Evolutionary conservation across 2,329 filamentous ascomycete genomes (phyloP), one percentile per base, ranked within the genome.

Genomic region (Colletotrichum liaoningense): DNA sequence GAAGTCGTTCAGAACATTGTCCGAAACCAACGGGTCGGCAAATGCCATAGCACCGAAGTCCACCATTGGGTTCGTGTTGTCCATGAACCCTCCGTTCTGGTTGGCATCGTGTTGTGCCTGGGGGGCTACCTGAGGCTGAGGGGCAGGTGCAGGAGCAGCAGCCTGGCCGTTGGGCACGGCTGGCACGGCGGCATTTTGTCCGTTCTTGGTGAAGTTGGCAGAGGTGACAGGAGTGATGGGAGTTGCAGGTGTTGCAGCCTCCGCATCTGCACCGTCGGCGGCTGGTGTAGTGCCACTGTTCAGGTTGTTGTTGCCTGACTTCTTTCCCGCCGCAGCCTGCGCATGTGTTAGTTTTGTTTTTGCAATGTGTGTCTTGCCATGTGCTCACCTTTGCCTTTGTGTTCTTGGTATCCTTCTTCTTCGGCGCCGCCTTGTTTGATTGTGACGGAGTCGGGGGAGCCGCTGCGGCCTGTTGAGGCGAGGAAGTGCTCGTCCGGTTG

Each of bases 361-460:
- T 2, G 16, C 8, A n/a, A 6, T 3, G 6, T 14, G 26, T 12
- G 33, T 58, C n/a, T 24, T 19, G 9, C 6, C 57, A 55, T 54
- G 35, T 33, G 79, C 85, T 84, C 88, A 94, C 93, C 91, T 94
- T 94, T 70, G 84, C 86, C 82, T 92, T 93, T 5, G 89, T 86
- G 74, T 86, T 88, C 82, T 92, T 93, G 5, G 84, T 85, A 38
- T 91, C 90, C 86, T 94, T 94, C 88, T 96, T 96, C 82, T 94
- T 95, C 1, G 93, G 93, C 42, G 90, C 91, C 4, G 92, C 83
- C 85, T 96, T 96, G 79, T 91, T 92, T 1, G 86, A 82, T 79
- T 94, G 93, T 64, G 90, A 92, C 1, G 94, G 94, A 4, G 94
- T 97, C 1, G 94, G 94, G 1, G 94, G 94, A 46, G 92, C 93